Base-by-base conservation (phyloP, 768 basidiomycete species). In the Boletus rubropictus region DNA sequence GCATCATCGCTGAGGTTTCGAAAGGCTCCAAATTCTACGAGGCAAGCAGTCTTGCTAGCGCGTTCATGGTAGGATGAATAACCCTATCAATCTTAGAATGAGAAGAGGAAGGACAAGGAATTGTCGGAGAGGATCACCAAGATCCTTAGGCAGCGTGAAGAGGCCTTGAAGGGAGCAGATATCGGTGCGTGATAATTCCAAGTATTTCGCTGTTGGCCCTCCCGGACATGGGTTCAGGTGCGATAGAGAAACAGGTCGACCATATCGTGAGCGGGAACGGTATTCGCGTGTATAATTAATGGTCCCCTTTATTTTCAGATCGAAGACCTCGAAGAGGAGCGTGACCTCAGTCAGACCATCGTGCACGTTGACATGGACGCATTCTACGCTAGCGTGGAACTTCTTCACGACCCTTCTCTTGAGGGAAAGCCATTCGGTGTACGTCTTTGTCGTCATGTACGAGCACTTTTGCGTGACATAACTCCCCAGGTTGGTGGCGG, bases 301-400 rank as follows among this genome's bases (percentile, higher is more conserved):
- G 32, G 17, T 42, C 5, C 35, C 32, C 28, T 45, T n/a, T n/a
- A n/a, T n/a, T n/a, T 49, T 32, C 44, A 53, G 88, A 71, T 94
- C 4, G 67, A 70, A 17, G 81, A 86, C 50, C 72, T 95, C 4
- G 91, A 95, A 63, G 67, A 73, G 2, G 73, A 79, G 41, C 72
- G 93, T 38, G 92, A 97, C 62, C 68, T 97, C 24, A 77, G 78
- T 3, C 89, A 94, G 64, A 77, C 69, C 17, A 89, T 99, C 50
- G 88, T 97, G 5, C 93, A 98, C 61, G 83, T 96, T 25, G 96
- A 99, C 60, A 92, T 94, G 81, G 95, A 97, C 63, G 90, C 91
- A 4, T 96, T 95, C 69, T 93, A 78, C 53, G 87, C 88, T 10
- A 87, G 76, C 40, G 88, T 90, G 1, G 89, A 92, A 61, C 66